Evolutionary conservation across 2,329 filamentous ascomycete species (phyloP).

Genomic region (Penicillium sp.): DNA sequence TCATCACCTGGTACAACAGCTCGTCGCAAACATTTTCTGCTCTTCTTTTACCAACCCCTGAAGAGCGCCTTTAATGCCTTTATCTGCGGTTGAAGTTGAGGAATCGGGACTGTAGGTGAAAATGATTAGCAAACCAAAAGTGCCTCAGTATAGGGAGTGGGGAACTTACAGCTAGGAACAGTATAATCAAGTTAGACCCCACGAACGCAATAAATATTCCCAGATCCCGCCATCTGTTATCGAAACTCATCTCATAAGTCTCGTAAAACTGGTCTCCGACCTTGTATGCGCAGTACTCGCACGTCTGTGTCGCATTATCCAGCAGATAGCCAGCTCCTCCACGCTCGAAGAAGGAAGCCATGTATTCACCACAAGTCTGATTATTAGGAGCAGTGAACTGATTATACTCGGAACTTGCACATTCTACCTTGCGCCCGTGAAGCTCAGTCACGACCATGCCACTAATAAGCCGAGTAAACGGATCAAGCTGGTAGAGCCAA

Average conservation of each 20-base stretch:
- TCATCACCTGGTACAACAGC: too few relatives aligned
- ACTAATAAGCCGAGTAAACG: conserved; percentile 77
- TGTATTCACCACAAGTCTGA: conserved; percentile 73
- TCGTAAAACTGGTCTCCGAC: conserved; percentile 78
- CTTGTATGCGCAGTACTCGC: conserved; percentile 79
- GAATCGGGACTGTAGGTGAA: conserved; percentile 37
- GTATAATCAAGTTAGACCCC: conserved; percentile 69
- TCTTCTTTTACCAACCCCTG: neutral
- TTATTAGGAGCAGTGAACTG: conserved; percentile 65
- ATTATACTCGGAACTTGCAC: conserved; percentile 63
- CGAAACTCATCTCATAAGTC: conserved; percentile 65
- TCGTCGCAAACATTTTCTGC: neutral
- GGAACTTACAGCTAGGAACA: conserved; percentile 57
- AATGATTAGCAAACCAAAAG: conserved; percentile 11
- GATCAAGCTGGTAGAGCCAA: conserved; percentile 81
- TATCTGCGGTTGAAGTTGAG: conserved; percentile 50
- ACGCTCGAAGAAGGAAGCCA: conserved; percentile 65
- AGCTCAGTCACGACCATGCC: conserved; percentile 79
- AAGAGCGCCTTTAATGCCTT: neutral
- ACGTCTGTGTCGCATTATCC: conserved; percentile 64
- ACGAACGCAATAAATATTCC: conserved; percentile 78
- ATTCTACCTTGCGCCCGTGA: conserved; percentile 64
- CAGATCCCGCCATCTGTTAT: conserved; percentile 75
- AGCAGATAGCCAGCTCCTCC: conserved; percentile 73
- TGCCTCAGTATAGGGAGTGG: neutral